A percentile compares a stretch with the other conserved stretches of the same genome.
phyloP scores from a whole-genome alignment of 2,329 filamentous ascomycete species.

The Monilinia fructicola region DNA sequence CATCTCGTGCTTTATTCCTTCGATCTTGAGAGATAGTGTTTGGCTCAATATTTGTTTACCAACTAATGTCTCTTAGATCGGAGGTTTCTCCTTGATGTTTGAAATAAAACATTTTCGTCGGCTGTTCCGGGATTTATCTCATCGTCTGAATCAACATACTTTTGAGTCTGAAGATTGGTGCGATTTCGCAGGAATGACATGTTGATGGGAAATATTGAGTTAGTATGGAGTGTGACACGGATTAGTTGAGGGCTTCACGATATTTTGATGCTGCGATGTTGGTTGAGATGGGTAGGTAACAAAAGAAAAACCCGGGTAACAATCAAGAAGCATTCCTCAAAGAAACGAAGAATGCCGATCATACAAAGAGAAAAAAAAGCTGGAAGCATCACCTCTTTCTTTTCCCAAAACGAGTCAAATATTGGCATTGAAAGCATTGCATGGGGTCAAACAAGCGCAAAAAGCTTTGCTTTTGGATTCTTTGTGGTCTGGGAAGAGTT shows the following conservation, averaged over 20 bases:
- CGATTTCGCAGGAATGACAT: constrained; percentile 13
- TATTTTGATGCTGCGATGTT: neutral
- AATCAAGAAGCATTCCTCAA: constrained; percentile 16
- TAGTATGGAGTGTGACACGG: neutral
- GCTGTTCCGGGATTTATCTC: neutral
- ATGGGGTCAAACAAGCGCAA: constrained; percentile 9
- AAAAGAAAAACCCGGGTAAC: constrained; percentile 3
- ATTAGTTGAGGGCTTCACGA: neutral
- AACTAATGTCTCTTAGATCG: constrained; percentile 1
- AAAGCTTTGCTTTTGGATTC: neutral
- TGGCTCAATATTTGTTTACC: neutral
- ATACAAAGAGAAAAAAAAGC: constrained; percentile 12
- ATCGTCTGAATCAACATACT: constrained; percentile 5
- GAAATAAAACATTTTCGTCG: constrained; percentile 6
- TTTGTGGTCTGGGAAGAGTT: neutral
- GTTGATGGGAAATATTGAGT: neutral
- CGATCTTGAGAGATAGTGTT: neutral
- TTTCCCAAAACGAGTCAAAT: constrained; percentile 7
- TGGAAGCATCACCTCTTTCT: constrained; percentile 21
- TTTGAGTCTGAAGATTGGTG: neutral
- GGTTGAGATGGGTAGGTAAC: neutral
- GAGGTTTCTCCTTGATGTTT: neutral
- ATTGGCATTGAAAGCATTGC: neutral
- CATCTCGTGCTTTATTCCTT: constrained; percentile 10
- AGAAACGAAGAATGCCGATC: constrained; percentile 19